phyloP scores from a whole-genome alignment of 2,329 filamentous ascomycete species.

The Diaporthe vaccinii region DNA sequence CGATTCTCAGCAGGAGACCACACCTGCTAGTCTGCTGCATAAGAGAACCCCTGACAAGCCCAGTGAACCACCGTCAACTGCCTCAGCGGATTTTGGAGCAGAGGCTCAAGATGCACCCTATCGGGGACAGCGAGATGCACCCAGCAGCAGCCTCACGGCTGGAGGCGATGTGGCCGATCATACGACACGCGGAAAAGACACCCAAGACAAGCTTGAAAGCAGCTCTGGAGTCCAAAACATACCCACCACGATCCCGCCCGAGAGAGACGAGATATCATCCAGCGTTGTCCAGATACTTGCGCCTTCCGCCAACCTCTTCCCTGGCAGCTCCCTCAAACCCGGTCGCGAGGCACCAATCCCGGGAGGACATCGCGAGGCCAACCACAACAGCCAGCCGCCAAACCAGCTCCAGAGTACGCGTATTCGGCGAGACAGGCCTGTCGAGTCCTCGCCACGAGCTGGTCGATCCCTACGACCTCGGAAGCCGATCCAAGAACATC shows the following conservation, averaged over 20 bases:
- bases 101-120: not conserved
- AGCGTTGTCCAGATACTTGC: constrained; percentile 46
- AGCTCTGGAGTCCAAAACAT: not conserved
- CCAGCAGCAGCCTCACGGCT: not conserved
- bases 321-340: constrained; percentile 10
- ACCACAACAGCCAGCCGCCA: not conserved
- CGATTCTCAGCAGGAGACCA: not conserved
- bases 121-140: not conserved
- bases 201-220: not conserved
- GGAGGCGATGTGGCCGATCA: not conserved
- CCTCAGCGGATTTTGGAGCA: not conserved
- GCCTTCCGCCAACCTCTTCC: constrained; percentile 38
- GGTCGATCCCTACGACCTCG: constrained; percentile 67
- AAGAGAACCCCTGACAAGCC: not conserved
- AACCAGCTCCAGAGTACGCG: not conserved
- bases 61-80: not conserved
- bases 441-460: constrained; percentile 34
- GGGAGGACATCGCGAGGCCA: not conserved
- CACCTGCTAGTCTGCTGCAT: constrained; percentile 30
- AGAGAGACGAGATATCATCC: constrained; percentile 46
- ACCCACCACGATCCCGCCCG: not conserved
- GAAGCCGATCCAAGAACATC: constrained; percentile 73
- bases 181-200: not conserved
- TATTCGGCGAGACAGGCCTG: constrained; percentile 13
- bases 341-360: too few species aligned